Evolutionary conservation across 495 filamentous ascomycete species (phyloP).

Genomic region (Talaromyces stipitatus): DNA sequence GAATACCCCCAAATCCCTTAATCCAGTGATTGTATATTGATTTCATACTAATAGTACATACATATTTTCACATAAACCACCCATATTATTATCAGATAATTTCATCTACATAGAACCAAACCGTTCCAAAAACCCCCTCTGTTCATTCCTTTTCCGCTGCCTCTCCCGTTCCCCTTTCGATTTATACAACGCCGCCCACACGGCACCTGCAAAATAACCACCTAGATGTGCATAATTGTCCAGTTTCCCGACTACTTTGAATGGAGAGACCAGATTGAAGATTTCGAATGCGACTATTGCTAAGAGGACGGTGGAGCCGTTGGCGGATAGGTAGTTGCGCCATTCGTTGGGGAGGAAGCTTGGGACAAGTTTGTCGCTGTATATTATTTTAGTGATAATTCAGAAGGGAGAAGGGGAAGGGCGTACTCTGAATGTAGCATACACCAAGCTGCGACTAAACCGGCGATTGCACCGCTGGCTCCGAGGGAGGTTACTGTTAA

Average conservation of each 20-base stretch:
- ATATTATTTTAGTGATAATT: background rate
- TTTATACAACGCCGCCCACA: constrained; percentile 22
- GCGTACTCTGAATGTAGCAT: constrained; percentile 51
- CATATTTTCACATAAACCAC: background rate
- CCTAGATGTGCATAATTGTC: constrained; percentile 71
- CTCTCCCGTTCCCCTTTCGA: background rate
- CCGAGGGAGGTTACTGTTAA: constrained; percentile 54
- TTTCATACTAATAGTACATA: background rate
- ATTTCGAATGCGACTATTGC: constrained; percentile 32
- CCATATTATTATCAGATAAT: background rate
- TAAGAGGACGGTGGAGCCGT: constrained; percentile 28
- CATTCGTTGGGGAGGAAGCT: constrained; percentile 34
- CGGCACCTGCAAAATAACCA: constrained; percentile 49
- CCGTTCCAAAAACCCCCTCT: background rate
- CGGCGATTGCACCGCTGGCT: constrained; percentile 65
- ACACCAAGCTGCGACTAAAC: constrained; percentile 60
- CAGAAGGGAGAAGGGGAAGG: background rate
- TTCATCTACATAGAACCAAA: background rate
- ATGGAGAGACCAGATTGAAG: constrained; percentile 22
- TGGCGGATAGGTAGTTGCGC: constrained; percentile 24
- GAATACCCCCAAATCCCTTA: no score
- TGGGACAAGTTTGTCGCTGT: constrained; percentile 34
- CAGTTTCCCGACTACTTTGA: constrained; percentile 24
- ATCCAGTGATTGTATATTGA: no score
- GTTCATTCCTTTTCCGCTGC: background rate